phyloP scores from a whole-genome alignment of 805 yeast genomes.

The Sugiyamaella qingdaonensis region DNA sequence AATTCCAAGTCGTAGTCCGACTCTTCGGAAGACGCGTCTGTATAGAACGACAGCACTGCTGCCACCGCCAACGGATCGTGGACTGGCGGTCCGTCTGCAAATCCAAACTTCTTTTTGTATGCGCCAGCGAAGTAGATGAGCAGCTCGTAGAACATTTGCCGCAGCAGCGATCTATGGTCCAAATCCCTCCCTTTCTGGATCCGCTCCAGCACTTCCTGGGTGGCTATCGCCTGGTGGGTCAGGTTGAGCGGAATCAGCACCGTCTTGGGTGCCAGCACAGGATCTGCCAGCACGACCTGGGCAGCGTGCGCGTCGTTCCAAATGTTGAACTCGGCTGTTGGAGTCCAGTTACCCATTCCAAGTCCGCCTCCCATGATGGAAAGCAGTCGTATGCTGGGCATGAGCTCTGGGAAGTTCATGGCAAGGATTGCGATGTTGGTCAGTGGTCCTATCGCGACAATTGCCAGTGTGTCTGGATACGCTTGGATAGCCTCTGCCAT shows the following conservation, averaged over 20 bases:
- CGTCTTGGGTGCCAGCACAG: conserved; percentile 44
- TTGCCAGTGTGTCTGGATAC: conserved; percentile 47
- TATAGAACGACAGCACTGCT: conserved; percentile 48
- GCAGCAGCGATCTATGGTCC: conserved; percentile 40
- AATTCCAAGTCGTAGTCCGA: conserved; percentile 18
- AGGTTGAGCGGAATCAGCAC: conserved; percentile 63
- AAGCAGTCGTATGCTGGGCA: conserved; percentile 45
- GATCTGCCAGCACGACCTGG: conserved; percentile 46
- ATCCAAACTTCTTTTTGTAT: conserved; percentile 41
- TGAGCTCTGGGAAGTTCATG: conserved; percentile 50
- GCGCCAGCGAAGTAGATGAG: conserved; percentile 48
- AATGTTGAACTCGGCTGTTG: conserved; percentile 69
- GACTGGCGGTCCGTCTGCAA: conserved; percentile 61
- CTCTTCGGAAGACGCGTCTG: conserved; percentile 20
- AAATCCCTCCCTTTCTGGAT: conserved; percentile 36
- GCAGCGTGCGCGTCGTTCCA: conserved; percentile 78
- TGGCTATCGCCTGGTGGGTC: conserved; percentile 62
- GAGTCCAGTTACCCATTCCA: conserved; percentile 44
- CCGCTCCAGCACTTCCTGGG: conserved; percentile 36
- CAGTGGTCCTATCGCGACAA: conserved; percentile 73
- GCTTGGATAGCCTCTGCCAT: conserved; percentile 42
- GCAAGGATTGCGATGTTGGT: conserved; percentile 66
- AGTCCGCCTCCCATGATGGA: conserved; percentile 76
- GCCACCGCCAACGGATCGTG: conserved; percentile 77
- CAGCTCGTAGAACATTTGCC: conserved; percentile 53